Percentiles rank a stretch among this genome's conserved stretches.
phyloP scores from a whole-genome alignment of 805 yeast genomes.

The Candida corydali region DNA sequence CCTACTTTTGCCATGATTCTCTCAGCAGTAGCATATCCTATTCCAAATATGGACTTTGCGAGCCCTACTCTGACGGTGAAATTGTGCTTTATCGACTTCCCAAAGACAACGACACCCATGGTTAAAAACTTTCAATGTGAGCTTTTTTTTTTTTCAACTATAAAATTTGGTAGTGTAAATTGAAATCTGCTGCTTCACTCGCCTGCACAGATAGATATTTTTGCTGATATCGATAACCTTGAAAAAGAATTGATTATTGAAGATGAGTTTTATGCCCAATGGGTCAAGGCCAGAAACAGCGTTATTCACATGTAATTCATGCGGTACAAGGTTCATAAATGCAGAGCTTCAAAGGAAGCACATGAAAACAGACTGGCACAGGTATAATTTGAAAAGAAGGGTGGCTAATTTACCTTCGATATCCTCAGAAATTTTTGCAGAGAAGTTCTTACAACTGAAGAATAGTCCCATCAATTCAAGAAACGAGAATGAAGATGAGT shows the following conservation, averaged over 20 bases:
- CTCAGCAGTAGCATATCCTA: conserved; percentile 72
- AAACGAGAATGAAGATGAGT: conserved; percentile 45
- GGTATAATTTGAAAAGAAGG: conserved; percentile 41
- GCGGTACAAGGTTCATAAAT: conserved; percentile 34
- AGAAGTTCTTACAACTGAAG: conserved; percentile 48
- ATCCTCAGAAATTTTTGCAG: conserved; percentile 63
- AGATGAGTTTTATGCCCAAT: conserved; percentile 17
- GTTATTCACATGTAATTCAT: conserved; percentile 36
- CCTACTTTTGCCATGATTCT: conserved; percentile 83
- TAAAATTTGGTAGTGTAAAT: conserved; percentile 1
- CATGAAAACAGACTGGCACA: conserved; percentile 45
- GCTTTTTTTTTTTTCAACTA: neutral
- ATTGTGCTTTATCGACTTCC: conserved; percentile 41
- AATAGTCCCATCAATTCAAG: conserved; percentile 11
- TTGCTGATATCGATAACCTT: neutral
- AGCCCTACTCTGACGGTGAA: conserved; percentile 53
- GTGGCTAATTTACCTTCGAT: conserved; percentile 65
- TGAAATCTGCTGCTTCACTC: neutral
- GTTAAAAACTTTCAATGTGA: neutral
- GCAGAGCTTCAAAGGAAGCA: conserved; percentile 38
- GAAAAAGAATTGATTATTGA: neutral
- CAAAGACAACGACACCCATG: conserved; percentile 44
- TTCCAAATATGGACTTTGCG: conserved; percentile 78
- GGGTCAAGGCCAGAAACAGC: conserved; percentile 22
- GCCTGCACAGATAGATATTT: neutral